Base-by-base conservation (phyloP, 2,329 filamentous ascomycete genomes). In the Ceratocystis variospora region DNA sequence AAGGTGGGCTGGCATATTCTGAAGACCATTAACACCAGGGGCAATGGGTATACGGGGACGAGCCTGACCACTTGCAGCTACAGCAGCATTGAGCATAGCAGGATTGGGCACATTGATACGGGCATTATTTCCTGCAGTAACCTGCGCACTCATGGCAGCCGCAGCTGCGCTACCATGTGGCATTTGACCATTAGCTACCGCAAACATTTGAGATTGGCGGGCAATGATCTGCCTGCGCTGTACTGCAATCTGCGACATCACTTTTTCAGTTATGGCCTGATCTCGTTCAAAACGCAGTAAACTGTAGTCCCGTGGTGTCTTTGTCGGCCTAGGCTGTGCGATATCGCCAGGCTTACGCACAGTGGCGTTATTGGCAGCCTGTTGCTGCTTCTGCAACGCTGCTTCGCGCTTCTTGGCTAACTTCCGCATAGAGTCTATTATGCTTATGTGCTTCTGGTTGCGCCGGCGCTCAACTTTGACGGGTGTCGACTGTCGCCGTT, bases 381-480 rank as follows among this genome's bases (percentile, higher is more conserved):
- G 90, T 72, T 93, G 88, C 73, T 94, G 89, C 78, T 97, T 97
- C 73, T 94, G 90, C 33, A 85, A 79, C 31, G 84, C 82, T 10
- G 88, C 88, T 76, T 99, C 94, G 31, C 93, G 85, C 76, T 96
- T 97, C 79, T 96, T 95, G 0, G 92, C 92, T 61, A 96, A 76
- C 74, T 97, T 99, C 53, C 92, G 85, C 90, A 97, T 96, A 2
- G 89, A 89, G 75, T 97, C 93, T 70, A 99, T 87, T 71, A 97
- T 81, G 59, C 88, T 89, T 67, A 97, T 79, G 72, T 96, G 90
- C 72, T 91, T 90, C 69, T 91, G 89, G 69, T 90, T 90, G 70
- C 90, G 86, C 66, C 92, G 85, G 69, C 92, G 85, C 72, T 97
- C 93, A 5, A 99, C 93, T 63, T 90, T 83, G 41, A 94, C 78